These are phyloP conservation scores for Trichophaea hybrida DNA, from an alignment of 2,329 filamentous ascomycete genomes.

Conservation along the genomic window DNA sequence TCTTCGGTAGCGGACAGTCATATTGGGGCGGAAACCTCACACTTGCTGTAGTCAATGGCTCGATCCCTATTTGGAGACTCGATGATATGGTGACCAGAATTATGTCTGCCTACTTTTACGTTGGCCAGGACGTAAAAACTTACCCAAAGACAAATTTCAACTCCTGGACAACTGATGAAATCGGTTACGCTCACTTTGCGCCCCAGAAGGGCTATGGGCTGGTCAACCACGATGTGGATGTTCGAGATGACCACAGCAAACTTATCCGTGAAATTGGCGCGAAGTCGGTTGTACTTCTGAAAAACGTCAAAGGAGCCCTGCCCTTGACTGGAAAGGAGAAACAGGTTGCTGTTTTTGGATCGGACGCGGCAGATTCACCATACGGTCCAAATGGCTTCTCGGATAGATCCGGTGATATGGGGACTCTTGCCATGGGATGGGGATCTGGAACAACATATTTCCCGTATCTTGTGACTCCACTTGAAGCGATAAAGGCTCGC, in stretches of 20 bases:
- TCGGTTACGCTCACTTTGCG: slow-evolving; percentile 51
- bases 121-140: slow-evolving; percentile 58
- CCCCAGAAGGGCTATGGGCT: slow-evolving; percentile 33
- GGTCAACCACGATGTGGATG: slow-evolving; percentile 33
- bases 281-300: slow-evolving; percentile 72
- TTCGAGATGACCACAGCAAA: slow-evolving; percentile 52
- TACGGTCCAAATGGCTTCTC: slow-evolving; percentile 57
- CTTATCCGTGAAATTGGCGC: slow-evolving; percentile 60
- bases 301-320: slow-evolving; percentile 49
- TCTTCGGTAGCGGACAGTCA: slow-evolving; percentile 57
- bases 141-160: slow-evolving; percentile 67
- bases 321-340: slow-evolving; percentile 35
- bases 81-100: slow-evolving; percentile 88
- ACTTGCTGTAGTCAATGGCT: slow-evolving; percentile 75
- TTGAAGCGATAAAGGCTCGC: slow-evolving; percentile 51
- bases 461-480: slow-evolving; percentile 54
- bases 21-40: slow-evolving; percentile 85
- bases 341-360: slow-evolving; percentile 58
- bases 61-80: slow-evolving; percentile 64
- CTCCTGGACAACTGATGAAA: slow-evolving; percentile 70
- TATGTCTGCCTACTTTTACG: slow-evolving; percentile 55
- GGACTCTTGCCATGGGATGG: slow-evolving; percentile 69
- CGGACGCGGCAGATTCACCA: slow-evolving; percentile 76
- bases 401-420: slow-evolving; percentile 53
- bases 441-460: slow-evolving; percentile 61